Base-by-base conservation (phyloP, 208 protist species). In the Jaenimonas drosophilae region DNA sequence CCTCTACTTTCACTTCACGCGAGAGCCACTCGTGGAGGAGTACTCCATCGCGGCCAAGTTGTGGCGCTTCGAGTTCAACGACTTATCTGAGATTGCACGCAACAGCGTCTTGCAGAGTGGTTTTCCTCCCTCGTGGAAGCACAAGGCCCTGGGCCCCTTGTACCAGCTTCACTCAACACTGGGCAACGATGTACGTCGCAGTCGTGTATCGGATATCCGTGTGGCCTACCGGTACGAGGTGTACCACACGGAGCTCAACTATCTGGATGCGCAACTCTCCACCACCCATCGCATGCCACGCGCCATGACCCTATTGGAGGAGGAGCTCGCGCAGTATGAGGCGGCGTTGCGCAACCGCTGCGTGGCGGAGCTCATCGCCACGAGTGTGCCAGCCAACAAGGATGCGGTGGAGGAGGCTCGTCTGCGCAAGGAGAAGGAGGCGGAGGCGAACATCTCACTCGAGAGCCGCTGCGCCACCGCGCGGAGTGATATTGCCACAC, bases 1-100 rank as follows among this genome's bases (percentile, higher is more conserved):
- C 12, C 75, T 98, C 17, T 91, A 92, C 70, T 95, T 91, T 45
- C 88, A 95, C 67, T 91, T 92, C 56, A 95, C 88, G 16, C 68
- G 81, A 26, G 97, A 99, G 66, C 97, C 98, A 4, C 76, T 99
- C 3, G 89, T 99, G 30, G 97, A 99, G 67, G 98, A 99, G 72
- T 99, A 99, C 68, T 85, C 76, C 47, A 94, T 99, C 48, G 96
- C 97, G 0, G 81, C 93, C n/a, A 98, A 99, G 70, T 65, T 98
- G 40, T 99, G 91, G 88, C 72, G 95, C 53, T 75, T 99, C n/a
- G 88, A 91, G 46, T 86, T 94, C 27, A 89, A 89, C 51, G 97
- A 99, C 61, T 67, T 99, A 19, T 98, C 91, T 41, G 98, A 99
- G 65, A 97, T 99, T 44, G 97, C 97, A n/a, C 85, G 94, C 24